Evolutionary conservation across 192 early-diverging fungal genomes (phyloP).

Genomic region (Gigaspora rosea): DNA sequence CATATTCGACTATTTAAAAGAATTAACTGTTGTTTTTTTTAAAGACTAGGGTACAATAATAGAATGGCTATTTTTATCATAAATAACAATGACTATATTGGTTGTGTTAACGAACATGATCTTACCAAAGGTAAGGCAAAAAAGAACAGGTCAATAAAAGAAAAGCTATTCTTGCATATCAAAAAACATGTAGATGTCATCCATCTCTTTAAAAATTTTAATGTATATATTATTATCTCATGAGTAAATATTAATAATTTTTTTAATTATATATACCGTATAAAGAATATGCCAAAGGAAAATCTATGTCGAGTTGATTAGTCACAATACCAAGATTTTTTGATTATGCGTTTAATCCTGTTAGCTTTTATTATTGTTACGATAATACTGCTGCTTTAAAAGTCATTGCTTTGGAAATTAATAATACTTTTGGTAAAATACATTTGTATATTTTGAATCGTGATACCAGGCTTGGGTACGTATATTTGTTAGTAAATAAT

Average conservation of each 20-base stretch:
- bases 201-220: neutral
- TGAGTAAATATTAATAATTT: neutral
- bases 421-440: too few species aligned
- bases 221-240: too few species aligned
- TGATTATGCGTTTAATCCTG: neutral
- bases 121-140: neutral
- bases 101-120: neutral
- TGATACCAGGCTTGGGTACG: constrained; percentile 1
- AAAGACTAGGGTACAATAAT: constrained; percentile 15
- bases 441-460: too few species aligned
- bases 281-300: constrained; percentile 27
- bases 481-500: neutral
- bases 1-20: neutral
- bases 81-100: constrained; percentile 30
- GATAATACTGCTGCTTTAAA: too few species aligned
- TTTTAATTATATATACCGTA: neutral
- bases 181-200: constrained; percentile 22
- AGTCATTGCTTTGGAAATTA: too few species aligned
- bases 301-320: constrained; percentile 32
- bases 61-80: constrained; percentile 20
- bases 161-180: constrained; percentile 32
- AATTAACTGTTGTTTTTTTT: neutral
- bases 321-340: constrained; percentile 56
- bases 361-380: neutral
- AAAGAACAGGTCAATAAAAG: constrained; percentile 22